Conservation (phyloP, 768 basidiomycete genomes). For the Auricularia heimuer region DNA sequence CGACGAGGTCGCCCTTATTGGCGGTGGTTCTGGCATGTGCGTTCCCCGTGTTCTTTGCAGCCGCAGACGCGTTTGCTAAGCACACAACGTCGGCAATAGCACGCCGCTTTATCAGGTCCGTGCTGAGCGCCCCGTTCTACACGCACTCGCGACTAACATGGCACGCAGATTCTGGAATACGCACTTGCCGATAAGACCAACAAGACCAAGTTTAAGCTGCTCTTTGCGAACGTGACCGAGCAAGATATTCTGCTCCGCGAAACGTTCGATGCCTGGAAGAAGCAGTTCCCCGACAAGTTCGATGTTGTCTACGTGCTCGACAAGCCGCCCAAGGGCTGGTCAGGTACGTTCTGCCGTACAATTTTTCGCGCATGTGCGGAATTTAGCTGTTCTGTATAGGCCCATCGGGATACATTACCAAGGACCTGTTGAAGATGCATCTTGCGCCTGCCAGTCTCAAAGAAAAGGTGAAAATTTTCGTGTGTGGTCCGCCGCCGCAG, state of each 20-base stretch:
- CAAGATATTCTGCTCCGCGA: constrained; percentile 82
- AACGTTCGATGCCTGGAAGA: constrained; percentile 61
- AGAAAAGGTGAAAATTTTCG: constrained; percentile 79
- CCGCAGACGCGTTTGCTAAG: constrained; percentile 4
- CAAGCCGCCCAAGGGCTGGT: constrained; percentile 62
- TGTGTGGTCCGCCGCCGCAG: constrained; percentile 87
- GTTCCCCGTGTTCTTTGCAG: constrained; percentile 14
- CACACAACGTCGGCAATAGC: constrained; percentile 25
- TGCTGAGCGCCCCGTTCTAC: not conserved
- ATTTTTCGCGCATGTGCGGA: constrained; percentile 3
- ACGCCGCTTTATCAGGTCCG: constrained; percentile 66
- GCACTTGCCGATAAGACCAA: constrained; percentile 64
- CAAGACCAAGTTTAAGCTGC: constrained; percentile 88
- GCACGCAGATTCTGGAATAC: constrained; percentile 46
- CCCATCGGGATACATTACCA: constrained; percentile 62
- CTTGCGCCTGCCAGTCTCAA: constrained; percentile 51
- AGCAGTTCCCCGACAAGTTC: constrained; percentile 59
- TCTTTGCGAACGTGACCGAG: constrained; percentile 87
- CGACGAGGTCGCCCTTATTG: constrained; percentile 80
- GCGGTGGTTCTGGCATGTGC: constrained; percentile 89
- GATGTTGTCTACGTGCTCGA: constrained; percentile 83
- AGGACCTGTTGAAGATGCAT: constrained; percentile 64
- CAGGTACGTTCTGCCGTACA: constrained; percentile 18
- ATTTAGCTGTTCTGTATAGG: constrained; percentile 27
- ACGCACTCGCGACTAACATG: not conserved